Percentiles rank a stretch among this genome's conserved stretches.
Conservation (phyloP, 495 filamentous ascomycete genomes). For the Pseudotulostoma volvatum region DNA sequence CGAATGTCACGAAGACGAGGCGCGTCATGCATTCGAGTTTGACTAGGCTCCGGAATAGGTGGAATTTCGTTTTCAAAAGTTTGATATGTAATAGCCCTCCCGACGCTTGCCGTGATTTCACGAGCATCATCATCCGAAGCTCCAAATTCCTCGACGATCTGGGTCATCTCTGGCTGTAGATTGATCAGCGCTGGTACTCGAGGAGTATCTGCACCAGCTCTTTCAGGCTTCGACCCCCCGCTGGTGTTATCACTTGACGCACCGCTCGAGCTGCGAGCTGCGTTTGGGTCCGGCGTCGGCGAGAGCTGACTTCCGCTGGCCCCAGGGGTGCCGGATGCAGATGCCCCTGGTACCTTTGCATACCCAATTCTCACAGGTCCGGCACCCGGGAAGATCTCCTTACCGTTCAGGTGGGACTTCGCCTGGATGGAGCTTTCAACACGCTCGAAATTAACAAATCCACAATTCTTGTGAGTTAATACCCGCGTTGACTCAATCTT, state of each 20-base stretch:
- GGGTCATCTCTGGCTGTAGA: conserved; percentile 63
- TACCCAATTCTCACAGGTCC: conserved; percentile 92
- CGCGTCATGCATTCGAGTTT: conserved; percentile 83
- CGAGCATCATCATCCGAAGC: conserved; percentile 63
- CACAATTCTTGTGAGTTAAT: conserved; percentile 96
- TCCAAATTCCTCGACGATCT: conserved; percentile 80
- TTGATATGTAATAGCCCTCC: conserved; percentile 57
- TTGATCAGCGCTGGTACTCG: conserved; percentile 57
- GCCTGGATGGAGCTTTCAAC: conserved; percentile 80
- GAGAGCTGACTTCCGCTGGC: conserved; percentile 74
- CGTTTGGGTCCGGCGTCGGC: conserved; percentile 71
- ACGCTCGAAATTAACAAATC: conserved; percentile 93
- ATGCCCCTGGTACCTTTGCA: conserved; percentile 83
- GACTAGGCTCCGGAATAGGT: conserved; percentile 73
- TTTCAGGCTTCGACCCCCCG: conserved; percentile 5
- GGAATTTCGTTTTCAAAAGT: conserved; percentile 70
- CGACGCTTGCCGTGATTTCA: conserved; percentile 57
- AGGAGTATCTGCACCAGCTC: conserved; percentile 29
- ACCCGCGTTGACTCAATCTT: conserved; percentile 85
- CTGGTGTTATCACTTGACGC: conserved; percentile 21
- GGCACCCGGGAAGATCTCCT: conserved; percentile 95
- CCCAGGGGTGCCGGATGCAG: conserved; percentile 61
- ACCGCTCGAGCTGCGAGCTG: conserved; percentile 16
- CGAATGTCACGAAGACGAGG: conserved; percentile 91
- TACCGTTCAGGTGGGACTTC: conserved; percentile 74